phyloP scores from a whole-genome alignment of 2,329 filamentous ascomycete genomes.

The Apiospora aurea region DNA sequence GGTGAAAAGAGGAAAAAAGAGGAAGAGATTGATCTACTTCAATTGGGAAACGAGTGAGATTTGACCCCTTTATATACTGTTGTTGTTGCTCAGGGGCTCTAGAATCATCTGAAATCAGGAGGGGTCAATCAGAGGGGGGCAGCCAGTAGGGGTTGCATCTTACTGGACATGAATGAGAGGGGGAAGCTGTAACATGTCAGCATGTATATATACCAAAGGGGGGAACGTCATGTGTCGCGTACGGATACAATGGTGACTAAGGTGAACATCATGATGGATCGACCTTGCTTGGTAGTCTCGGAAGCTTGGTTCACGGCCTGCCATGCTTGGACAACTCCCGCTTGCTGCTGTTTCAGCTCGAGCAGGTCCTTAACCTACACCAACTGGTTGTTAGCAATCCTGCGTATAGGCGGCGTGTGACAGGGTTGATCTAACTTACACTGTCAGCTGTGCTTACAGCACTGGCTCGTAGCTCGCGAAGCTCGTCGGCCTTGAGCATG shows the following conservation, averaged over 20 bases:
- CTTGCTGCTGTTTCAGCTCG: conserved; percentile 54
- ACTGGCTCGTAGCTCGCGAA: conserved; percentile 38
- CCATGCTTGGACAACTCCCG: conserved; percentile 52
- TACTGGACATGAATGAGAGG: conserved; percentile 47
- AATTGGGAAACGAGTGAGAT: too few species aligned
- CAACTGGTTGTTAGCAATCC: neutral
- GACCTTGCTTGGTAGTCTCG: conserved; percentile 50
- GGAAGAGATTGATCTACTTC: too few species aligned
- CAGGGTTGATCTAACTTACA: conserved; percentile 35
- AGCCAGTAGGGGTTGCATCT: too few species aligned
- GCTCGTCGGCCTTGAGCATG: conserved; percentile 37
- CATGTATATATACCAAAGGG: neutral
- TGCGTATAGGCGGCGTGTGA: neutral
- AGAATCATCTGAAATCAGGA: too few species aligned
- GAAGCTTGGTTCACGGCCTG: conserved; percentile 48
- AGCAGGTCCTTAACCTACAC: conserved; percentile 48
- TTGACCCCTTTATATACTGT: too few species aligned
- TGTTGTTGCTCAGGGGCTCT: too few species aligned
- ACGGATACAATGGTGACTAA: conserved; percentile 56
- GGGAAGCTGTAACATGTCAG: conserved; percentile 39
- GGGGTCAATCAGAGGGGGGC: too few species aligned
- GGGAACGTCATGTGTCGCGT: conserved; percentile 29
- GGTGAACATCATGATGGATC: conserved; percentile 54
- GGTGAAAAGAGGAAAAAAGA: too few species aligned
- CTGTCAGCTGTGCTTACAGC: conserved; percentile 43